phyloP scores from a whole-genome alignment of 805 yeast genomes.

The Grigorovia jiainica region DNA sequence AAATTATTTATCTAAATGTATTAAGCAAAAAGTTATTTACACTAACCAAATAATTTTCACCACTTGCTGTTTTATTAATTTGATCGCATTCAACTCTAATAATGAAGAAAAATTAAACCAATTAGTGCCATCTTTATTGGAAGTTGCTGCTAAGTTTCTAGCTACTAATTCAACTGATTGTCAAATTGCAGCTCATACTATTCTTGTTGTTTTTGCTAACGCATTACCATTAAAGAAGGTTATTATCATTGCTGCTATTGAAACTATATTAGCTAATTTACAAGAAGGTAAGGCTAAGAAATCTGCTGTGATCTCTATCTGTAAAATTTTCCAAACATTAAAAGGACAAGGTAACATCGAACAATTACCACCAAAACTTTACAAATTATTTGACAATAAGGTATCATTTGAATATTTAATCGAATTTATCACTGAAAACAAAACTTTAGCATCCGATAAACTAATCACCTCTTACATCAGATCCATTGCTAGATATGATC shows the following conservation, averaged over 20 bases:
- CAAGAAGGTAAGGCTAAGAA: slow-evolving; percentile 30
- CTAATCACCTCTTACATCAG: slow-evolving; percentile 37
- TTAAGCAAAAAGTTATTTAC: slow-evolving; percentile 49
- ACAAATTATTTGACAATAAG: slow-evolving; percentile 25
- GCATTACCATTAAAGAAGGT: slow-evolving; percentile 52
- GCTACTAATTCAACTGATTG: slow-evolving; percentile 43
- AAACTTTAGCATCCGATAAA: slow-evolving; percentile 26
- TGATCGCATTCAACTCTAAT: slow-evolving; percentile 48
- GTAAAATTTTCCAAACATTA: slow-evolving; percentile 41
- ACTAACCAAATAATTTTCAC: slow-evolving; percentile 70
- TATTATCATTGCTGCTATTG: slow-evolving; percentile 51
- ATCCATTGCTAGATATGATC: slow-evolving; percentile 36
- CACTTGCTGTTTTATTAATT: slow-evolving; percentile 55
- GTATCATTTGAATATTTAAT: slow-evolving; percentile 13
- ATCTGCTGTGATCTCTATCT: slow-evolving; percentile 39
- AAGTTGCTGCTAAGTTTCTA: slow-evolving; percentile 47
- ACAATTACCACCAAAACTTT: slow-evolving; percentile 32
- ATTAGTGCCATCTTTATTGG: slow-evolving; percentile 48
- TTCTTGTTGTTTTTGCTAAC: slow-evolving; percentile 66
- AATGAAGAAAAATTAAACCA: slow-evolving; percentile 37
- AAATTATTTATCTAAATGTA: slow-evolving; percentile 35
- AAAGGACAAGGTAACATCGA: slow-evolving; percentile 34
- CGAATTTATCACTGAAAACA: slow-evolving; percentile 18
- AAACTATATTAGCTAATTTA: slow-evolving; percentile 44
- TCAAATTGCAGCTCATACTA: slow-evolving; percentile 76